phyloP scores from a whole-genome alignment of 75 land plant species.

The Pinus albicaulis region DNA sequence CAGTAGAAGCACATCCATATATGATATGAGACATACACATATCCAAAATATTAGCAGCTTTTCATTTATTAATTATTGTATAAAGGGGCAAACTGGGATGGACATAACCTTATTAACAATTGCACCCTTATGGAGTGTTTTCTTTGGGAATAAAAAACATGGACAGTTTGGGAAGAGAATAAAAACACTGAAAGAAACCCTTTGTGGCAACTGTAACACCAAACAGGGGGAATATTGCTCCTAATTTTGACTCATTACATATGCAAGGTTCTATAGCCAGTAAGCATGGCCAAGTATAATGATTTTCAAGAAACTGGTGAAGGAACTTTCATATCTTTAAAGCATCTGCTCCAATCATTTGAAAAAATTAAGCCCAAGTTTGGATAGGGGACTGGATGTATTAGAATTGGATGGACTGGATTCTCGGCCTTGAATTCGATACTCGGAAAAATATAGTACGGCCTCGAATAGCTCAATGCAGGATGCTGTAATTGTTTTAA shows the following conservation, averaged over 20 bases:
- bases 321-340: constrained; percentile 2
- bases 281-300: not conserved
- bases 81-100: no score
- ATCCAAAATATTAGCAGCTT: no score
- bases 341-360: not conserved
- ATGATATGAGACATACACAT: no score
- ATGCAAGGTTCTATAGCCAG: not conserved
- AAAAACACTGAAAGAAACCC: not conserved
- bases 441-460: not conserved
- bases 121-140: no score
- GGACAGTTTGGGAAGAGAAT: not conserved
- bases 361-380: constrained; percentile 1
- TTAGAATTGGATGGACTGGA: not conserved
- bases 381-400: not conserved
- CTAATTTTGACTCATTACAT: no score
- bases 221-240: no score
- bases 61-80: no score
- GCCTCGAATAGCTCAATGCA: not conserved
- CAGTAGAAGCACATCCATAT: no score
- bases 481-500: constrained; percentile 28
- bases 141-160: not conserved
- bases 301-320: not conserved
- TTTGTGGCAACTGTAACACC: not conserved
- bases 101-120: no score
- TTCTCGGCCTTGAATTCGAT: not conserved